Conservation (phyloP, 148 eudicot genomes). For the Dysphania ambrosioides region DNA sequence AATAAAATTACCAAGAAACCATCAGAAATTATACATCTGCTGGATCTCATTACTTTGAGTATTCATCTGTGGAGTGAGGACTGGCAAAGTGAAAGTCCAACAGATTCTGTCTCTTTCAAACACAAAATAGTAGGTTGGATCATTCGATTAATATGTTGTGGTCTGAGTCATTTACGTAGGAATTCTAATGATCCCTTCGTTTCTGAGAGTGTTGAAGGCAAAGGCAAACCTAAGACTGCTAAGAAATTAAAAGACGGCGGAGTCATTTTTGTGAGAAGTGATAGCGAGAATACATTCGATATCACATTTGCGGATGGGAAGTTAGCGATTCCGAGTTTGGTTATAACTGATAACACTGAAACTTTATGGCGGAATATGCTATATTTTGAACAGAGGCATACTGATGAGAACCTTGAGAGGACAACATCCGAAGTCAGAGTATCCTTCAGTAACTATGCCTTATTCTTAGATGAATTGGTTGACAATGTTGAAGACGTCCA, state of each 20-base stretch:
- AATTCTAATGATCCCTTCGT: too few species aligned
- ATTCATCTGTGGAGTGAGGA: too few species aligned
- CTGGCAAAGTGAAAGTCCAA: too few species aligned
- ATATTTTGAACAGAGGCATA: slow-evolving; percentile 17
- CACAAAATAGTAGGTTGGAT: too few species aligned
- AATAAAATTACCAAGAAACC: too few species aligned
- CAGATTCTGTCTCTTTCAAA: neutral
- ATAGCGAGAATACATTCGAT: slow-evolving; percentile 9
- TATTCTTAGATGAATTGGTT: neutral
- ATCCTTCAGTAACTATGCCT: slow-evolving; percentile 16
- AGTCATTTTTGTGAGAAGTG: slow-evolving; percentile 14
- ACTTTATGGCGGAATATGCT: slow-evolving; percentile 16
- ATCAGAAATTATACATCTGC: too few species aligned
- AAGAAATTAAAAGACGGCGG: slow-evolving; percentile 19
- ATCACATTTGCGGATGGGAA: slow-evolving; percentile 11
- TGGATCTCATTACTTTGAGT: neutral
- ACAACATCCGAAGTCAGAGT: too few species aligned
- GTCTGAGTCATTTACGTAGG: slow-evolving; percentile 24
- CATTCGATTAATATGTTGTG: too few species aligned
- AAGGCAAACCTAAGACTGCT: too few species aligned
- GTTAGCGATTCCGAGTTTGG: slow-evolving; percentile 23
- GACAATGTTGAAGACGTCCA: neutral
- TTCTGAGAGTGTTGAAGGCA: too few species aligned
- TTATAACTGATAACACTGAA: slow-evolving; percentile 4
- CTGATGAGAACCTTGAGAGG: too few species aligned